Evolutionary conservation across 2,329 filamentous ascomycete genomes (phyloP), one percentile per base, ranked within the genome.

Genomic region (Aspergillus neotritici): DNA sequence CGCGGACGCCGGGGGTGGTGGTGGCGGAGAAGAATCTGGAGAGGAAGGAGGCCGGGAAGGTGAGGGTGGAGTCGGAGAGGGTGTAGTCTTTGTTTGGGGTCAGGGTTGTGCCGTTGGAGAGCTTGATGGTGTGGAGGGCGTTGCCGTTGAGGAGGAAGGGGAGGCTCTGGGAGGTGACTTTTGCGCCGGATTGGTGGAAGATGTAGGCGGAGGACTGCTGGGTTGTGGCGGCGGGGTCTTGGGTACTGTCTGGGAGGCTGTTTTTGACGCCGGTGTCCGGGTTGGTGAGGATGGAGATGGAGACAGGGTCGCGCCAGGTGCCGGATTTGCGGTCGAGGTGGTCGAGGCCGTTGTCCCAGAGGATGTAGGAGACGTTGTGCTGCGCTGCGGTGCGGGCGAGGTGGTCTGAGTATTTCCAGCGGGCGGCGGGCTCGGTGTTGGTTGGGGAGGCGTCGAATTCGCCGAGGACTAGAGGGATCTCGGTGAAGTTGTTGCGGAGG

Each of bases 261-360:
- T 80, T 82, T 2, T 52, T 50, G 2, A 65, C 61, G 1, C 72
- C 72, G 8, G 65, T 62, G 2, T 61, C 63, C 0, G 72, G 72
- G 32, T 71, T 70, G 12, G 67, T 55, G 36, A 78, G 62, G 46
- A 82, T 74, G 5, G 69, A 62, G 4, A 76, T 56, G 0, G 69
- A 68, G 0, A 72, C 68, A 0, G 66, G 61, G 47, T 82, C 79
- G 13, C 72, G 65, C 76, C 76, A 82, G 2, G 54, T 51, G 35
- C 70, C 67, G 0, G 70, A 64, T 2, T 61, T 61, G 31, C 78
- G 73, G 51, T 81, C 66, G 9, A 80, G 65, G 32, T 77, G 73
- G 50, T 80, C 78, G 2, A 67, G 56, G 0, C 78, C 77, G 45
- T 80, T 82, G 54, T 82, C 79, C 79, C 78, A 82, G 5, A 82